A percentile compares a stretch with the other conserved stretches of the same genome.
Evolutionary conservation across 306 rosid genomes (phyloP).

Genomic region (Trichosanthes truncata): DNA sequence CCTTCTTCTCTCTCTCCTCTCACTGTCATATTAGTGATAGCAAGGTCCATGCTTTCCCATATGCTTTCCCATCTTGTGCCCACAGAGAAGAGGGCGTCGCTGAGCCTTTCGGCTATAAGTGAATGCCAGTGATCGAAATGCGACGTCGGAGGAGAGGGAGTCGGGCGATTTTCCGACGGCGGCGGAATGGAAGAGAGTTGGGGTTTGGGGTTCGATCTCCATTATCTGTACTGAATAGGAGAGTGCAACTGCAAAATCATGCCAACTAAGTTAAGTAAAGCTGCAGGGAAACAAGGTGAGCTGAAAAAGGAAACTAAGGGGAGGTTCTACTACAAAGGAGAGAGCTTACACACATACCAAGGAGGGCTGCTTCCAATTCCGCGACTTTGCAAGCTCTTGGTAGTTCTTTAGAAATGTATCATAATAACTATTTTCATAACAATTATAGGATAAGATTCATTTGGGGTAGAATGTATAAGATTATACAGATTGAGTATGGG

Average conservation of each 20-base stretch:
- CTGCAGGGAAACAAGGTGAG: not conserved
- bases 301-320: not conserved
- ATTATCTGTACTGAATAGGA: conserved; percentile 77
- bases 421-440: conserved; percentile 42
- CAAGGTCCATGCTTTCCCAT: too few species aligned
- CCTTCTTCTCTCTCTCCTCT: too few species aligned
- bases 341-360: conserved; percentile 38
- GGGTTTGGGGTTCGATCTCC: conserved; percentile 14
- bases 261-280: not conserved
- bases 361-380: conserved; percentile 83
- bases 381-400: conserved; percentile 57
- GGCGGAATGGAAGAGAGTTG: too few species aligned
- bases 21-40: too few species aligned
- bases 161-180: too few species aligned
- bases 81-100: conserved; percentile 7
- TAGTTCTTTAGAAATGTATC: conserved; percentile 77
- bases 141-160: too few species aligned
- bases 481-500: not conserved
- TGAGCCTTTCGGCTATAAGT: not conserved
- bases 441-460: not conserved
- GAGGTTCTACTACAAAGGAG: not conserved
- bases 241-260: conserved; percentile 57
- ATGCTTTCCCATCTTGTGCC: too few species aligned
- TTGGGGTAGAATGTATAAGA: not conserved
- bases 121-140: not conserved